Percentiles rank a stretch among this genome's conserved stretches.
These are phyloP conservation scores for Penicillium hordei DNA, from an alignment of 2,329 filamentous ascomycete genomes.

Conservation along the genomic window DNA sequence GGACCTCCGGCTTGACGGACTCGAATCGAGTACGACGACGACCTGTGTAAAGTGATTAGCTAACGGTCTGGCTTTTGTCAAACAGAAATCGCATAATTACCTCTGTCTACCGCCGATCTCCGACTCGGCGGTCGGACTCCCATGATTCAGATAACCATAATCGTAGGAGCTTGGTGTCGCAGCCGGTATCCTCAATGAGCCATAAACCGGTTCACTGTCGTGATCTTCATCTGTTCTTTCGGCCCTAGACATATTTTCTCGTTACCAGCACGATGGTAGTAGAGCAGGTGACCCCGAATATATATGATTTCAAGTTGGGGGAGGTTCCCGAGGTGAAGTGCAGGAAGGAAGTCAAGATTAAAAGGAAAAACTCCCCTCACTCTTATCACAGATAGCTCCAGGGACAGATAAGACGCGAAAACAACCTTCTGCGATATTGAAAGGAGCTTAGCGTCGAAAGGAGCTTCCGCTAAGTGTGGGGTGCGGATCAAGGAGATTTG, in stretches of 20 bases:
- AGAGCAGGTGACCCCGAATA: neutral
- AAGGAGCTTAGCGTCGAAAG: constrained; percentile 9
- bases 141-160: constrained; percentile 11
- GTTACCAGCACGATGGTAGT: neutral
- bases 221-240: constrained; percentile 7
- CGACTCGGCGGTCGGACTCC: constrained; percentile 14
- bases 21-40: constrained; percentile 49
- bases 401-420: constrained; percentile 6
- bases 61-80: neutral
- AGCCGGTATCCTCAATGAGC: constrained; percentile 13
- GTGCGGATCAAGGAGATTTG: constrained; percentile 10
- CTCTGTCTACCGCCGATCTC: constrained; percentile 18
- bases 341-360: neutral
- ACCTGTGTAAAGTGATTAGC: constrained; percentile 17
- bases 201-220: constrained; percentile 6
- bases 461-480: constrained; percentile 7
- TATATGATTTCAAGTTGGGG: neutral
- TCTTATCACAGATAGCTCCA: constrained; percentile 12
- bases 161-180: constrained; percentile 18
- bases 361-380: constrained; percentile 1
- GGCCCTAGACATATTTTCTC: constrained; percentile 1
- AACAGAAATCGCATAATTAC: constrained; percentile 2
- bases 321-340: neutral
- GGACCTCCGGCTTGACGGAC: constrained; percentile 74
- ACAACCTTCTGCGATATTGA: constrained; percentile 1